Base-by-base conservation (phyloP, 139 green algal genomes). In the Eudorina sp. region DNA sequence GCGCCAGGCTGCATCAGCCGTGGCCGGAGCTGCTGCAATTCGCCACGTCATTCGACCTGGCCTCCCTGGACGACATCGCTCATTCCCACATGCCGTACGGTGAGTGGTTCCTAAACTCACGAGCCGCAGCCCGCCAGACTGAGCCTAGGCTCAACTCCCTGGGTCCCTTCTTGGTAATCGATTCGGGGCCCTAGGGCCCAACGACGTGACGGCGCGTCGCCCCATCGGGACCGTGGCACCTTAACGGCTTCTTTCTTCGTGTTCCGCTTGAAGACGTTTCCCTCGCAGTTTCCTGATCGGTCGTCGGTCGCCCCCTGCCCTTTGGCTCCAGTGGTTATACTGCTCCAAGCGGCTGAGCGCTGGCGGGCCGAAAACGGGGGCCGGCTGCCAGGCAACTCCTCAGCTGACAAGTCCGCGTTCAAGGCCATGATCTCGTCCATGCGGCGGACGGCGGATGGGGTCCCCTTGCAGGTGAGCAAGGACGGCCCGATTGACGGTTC, bases 51-150 rank as follows among this genome's bases (percentile, higher is more conserved):
- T 91, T 98, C 45, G 92, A 98, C 83, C 77, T 99, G n/a, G 53
- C 79, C 0, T 51, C 53, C 0, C n/a, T 96, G 34, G 97, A 99
- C 83, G 94, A 98, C 43, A 81, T 96, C 21, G 88, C 84, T 11
- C 95, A 98, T 82, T 94, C 93, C 45, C 97, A 99, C 89, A 76
- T 98, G 29, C 97, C 97, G 6, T 99, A 96, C 66, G 96, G 95
- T 97, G 79, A 53, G 90, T 13, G 16, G 43, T 78, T 60, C 53
- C 4, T 45, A 31, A 70, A 60, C 27, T 36, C 16, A 23, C n/a
- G n/a, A n/a, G n/a, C n/a, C n/a, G n/a, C n/a, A n/a, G n/a, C n/a
- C n/a, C n/a, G n/a, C n/a, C n/a, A n/a, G n/a, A n/a, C n/a, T n/a
- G n/a, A n/a, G n/a, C n/a, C n/a, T n/a, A n/a, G n/a, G n/a, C n/a